A percentile compares a stretch with the other conserved stretches of the same genome.
Conservation (phyloP, 2,329 filamentous ascomycete species). For the Plectosphaerella cucumerina region DNA sequence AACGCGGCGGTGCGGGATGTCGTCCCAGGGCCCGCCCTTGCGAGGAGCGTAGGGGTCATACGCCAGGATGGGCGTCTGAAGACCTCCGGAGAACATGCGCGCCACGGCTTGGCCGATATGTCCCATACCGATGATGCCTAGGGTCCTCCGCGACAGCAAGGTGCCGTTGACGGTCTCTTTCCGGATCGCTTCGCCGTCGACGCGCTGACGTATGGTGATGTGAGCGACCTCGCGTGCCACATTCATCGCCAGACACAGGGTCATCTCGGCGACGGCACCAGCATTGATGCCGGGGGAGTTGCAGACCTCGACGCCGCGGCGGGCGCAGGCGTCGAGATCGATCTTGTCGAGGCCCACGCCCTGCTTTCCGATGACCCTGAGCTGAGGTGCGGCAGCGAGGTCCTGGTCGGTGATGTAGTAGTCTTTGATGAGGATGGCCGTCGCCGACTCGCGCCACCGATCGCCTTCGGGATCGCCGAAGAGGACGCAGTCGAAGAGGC, state of each 20-base stretch:
- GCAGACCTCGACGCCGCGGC: slow-evolving; percentile 14
- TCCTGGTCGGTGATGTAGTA: slow-evolving; percentile 25
- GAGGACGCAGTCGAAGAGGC: slow-evolving; percentile 28
- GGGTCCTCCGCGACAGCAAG: slow-evolving; percentile 23
- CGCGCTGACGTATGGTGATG: slow-evolving; percentile 18
- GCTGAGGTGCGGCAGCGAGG: slow-evolving; percentile 16
- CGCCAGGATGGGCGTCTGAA: slow-evolving; percentile 22
- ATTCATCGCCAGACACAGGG: slow-evolving; percentile 22
- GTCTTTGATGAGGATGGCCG: slow-evolving; percentile 27
- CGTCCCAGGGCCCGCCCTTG: slow-evolving; percentile 16
- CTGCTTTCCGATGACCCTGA: slow-evolving; percentile 23
- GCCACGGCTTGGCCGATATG: slow-evolving; percentile 26
- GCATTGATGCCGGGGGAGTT: slow-evolving; percentile 21
- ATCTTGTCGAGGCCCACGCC: slow-evolving; percentile 25
- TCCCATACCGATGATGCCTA: slow-evolving; percentile 32
- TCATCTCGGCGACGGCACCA: slow-evolving; percentile 28
- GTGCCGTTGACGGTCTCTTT: slow-evolving; percentile 20
- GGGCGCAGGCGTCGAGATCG: slow-evolving; percentile 16
- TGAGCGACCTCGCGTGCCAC: slow-evolving; percentile 23
- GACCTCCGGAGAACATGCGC: slow-evolving; percentile 26
- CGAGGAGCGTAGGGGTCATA: slow-evolving; percentile 26
- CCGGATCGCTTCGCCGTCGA: slow-evolving; percentile 18
- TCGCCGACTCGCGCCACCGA: slow-evolving; percentile 29
- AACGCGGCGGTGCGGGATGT: slow-evolving; percentile 19
- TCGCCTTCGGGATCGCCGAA: slow-evolving; percentile 22